Evolutionary conservation across 2,329 filamentous ascomycete genomes (phyloP), one percentile per base, ranked within the genome.

Genomic region (Ascochyta lentis): DNA sequence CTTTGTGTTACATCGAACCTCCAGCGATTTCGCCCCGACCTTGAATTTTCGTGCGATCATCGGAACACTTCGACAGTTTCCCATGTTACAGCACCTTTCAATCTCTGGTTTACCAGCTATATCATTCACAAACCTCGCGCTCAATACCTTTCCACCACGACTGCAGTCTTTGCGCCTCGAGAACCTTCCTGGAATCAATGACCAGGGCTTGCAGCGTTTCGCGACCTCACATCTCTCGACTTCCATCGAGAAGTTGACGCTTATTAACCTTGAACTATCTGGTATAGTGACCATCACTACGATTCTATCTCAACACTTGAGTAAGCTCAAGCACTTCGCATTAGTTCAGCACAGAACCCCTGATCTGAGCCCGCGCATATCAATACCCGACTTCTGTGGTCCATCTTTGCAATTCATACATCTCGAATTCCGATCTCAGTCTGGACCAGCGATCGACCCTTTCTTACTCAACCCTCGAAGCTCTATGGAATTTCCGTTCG

Each of bases 1-100:
- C 0, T 71, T 87, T 35, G 78, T 83, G 60, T 66, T 87, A 19
- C 68, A 73, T 29, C 70, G 69, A 40, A 78, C 56, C 67, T 73
- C 41, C 8, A 44, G 43, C 68, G 76, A 42, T 26, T 42, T 29
- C n/a, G 42, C 38, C 73, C 79, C 37, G 68, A 78, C 31, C 62
- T 47, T 86, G 31, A 83, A 84, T 56, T 83, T 82, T 43, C 82
- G 83, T 37, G 74, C 84, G 27, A 81, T 86, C 46, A 73, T 85
- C 31, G 79, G 81, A 23, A 79, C 83, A 41, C 74, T 86, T 33
- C 78, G 80, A 48, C 77, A 80, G 23, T 70, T 86, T n/a, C 83
- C 83, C 0, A 76, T 77, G 0, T 69, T 87, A 38, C 78, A 78
- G 35, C 77, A 86, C 63, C 77, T 87, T 8, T 81, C 80, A 44